These are phyloP conservation scores for Panaeolus cyanescens DNA, from an alignment of 768 basidiomycete genomes.

Conservation along the genomic window DNA sequence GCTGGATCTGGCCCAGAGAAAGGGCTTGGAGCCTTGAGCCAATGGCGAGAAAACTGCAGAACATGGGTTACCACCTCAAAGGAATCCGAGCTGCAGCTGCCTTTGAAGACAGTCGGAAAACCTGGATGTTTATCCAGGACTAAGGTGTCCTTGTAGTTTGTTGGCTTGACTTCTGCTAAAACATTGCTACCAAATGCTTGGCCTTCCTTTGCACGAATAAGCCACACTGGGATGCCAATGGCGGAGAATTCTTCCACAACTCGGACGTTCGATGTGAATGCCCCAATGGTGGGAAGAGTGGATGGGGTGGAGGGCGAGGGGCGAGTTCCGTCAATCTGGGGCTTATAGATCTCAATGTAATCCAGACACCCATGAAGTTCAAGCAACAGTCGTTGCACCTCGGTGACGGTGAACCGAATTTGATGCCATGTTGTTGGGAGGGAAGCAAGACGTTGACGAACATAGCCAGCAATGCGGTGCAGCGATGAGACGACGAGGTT, in stretches of 20 bases:
- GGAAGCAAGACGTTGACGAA: neutral
- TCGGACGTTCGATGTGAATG: constrained; percentile 7
- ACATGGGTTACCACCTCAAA: neutral
- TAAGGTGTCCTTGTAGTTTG: neutral
- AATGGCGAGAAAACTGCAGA: neutral
- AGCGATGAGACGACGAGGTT: neutral
- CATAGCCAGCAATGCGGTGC: neutral
- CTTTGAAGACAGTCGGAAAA: neutral
- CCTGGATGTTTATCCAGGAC: neutral
- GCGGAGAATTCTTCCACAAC: constrained; percentile 11
- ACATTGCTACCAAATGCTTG: neutral
- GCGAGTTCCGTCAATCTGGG: constrained; percentile 1
- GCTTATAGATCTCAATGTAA: constrained; percentile 13
- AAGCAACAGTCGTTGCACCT: constrained; percentile 13
- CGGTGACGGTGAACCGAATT: constrained; percentile 6
- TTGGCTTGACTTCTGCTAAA: neutral
- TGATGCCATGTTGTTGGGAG: neutral
- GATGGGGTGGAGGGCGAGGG: neutral
- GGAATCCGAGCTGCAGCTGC: neutral
- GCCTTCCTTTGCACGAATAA: constrained; percentile 8
- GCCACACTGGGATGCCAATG: constrained; percentile 22
- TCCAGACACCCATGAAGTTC: constrained; percentile 11
- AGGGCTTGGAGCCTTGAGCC: neutral
- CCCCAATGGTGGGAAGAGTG: constrained; percentile 8
- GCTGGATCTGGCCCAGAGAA: neutral